A percentile compares a stretch with the other conserved stretches of the same genome.
These are phyloP conservation scores for Colletotrichum liaoningense DNA, from an alignment of 2,329 filamentous ascomycete genomes.

Conservation along the genomic window DNA sequence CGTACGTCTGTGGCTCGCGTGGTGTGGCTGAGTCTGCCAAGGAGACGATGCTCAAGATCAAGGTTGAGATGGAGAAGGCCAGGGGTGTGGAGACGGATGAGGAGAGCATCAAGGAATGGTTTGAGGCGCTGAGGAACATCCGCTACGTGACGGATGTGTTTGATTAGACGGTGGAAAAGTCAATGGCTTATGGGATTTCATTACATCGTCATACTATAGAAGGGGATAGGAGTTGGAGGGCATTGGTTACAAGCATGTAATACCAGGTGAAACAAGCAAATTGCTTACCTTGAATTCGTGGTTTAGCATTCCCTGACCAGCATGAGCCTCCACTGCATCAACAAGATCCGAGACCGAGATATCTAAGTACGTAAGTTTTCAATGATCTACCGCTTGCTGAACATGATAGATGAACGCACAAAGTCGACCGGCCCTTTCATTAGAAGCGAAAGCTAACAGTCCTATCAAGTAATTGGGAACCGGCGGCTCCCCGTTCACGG, in stretches of 20 bases:
- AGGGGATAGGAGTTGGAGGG: not conserved
- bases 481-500: not conserved
- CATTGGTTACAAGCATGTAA: not conserved
- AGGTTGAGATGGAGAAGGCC: conserved; percentile 41
- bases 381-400: not conserved
- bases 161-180: conserved; percentile 49
- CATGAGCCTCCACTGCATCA: too few relatives aligned
- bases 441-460: not conserved
- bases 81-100: conserved; percentile 47
- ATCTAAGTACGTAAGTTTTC: too few relatives aligned
- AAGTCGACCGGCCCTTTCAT: not conserved
- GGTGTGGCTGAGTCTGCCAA: conserved; percentile 55
- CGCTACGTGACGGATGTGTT: conserved; percentile 73
- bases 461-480: not conserved
- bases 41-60: conserved; percentile 42
- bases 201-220: not conserved
- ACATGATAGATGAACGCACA: not conserved
- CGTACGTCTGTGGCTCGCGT: conserved; percentile 72
- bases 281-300: not conserved
- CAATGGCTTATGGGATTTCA: too few relatives aligned
- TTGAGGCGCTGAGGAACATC: conserved; percentile 62
- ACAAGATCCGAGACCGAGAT: too few relatives aligned
- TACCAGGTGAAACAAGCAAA: not conserved
- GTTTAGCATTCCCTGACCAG: not conserved
- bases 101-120: conserved; percentile 58